These are phyloP conservation scores for Beauveria australis DNA, from an alignment of 2,329 filamentous ascomycete species.

Conservation along the genomic window DNA sequence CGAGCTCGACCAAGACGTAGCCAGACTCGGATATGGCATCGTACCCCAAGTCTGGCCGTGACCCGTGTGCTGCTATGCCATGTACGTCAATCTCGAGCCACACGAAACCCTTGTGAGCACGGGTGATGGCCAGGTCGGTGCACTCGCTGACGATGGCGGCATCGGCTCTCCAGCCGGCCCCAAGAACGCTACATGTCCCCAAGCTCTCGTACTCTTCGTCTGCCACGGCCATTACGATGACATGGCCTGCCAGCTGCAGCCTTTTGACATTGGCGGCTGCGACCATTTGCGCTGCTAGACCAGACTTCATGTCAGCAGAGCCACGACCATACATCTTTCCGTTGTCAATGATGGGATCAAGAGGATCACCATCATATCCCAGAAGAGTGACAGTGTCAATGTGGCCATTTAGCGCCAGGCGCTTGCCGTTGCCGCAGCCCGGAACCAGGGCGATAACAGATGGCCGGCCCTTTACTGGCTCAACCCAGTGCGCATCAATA, in stretches of 20 bases:
- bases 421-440: slow-evolving; percentile 38
- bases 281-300: slow-evolving; percentile 38
- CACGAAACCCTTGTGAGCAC: slow-evolving; percentile 43
- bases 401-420: slow-evolving; percentile 45
- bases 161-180: slow-evolving; percentile 44
- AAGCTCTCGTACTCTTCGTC: slow-evolving; percentile 45
- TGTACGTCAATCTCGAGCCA: slow-evolving; percentile 35
- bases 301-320: slow-evolving; percentile 43
- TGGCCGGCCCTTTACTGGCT: slow-evolving; percentile 36
- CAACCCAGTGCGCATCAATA: slow-evolving; percentile 42
- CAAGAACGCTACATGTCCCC: slow-evolving; percentile 41
- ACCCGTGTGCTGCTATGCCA: slow-evolving; percentile 35
- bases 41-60: slow-evolving; percentile 33
- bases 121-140: slow-evolving; percentile 32
- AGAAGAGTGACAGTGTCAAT: slow-evolving; percentile 42
- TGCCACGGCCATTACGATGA: slow-evolving; percentile 44
- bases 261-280: slow-evolving; percentile 30
- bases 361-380: slow-evolving; percentile 37
- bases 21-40: slow-evolving; percentile 43
- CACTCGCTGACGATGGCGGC: slow-evolving; percentile 43
- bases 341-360: slow-evolving; percentile 33
- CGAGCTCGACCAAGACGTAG: slow-evolving; percentile 36
- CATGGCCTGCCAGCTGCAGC: slow-evolving; percentile 35
- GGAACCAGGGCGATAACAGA: slow-evolving; percentile 41
- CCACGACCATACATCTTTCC: slow-evolving; percentile 38